These are phyloP conservation scores for Osmozyma mogii DNA, from an alignment of 805 yeast species.

Conservation along the genomic window DNA sequence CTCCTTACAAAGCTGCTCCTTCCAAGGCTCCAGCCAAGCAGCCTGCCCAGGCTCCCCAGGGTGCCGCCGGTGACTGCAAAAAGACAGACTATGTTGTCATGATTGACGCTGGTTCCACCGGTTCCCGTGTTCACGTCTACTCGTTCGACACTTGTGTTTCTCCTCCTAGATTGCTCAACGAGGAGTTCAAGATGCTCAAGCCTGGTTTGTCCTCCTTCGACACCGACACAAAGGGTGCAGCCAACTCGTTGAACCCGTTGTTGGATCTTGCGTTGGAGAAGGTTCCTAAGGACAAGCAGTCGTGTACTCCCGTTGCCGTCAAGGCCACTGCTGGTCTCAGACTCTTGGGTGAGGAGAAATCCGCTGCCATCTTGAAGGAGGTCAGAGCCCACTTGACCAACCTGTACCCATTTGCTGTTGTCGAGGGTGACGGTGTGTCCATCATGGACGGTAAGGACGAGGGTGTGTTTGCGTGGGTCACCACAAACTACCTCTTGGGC, in stretches of 20 bases:
- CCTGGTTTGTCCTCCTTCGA: slow-evolving; percentile 90
- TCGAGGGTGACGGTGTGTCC: slow-evolving; percentile 75
- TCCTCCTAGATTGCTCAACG: slow-evolving; percentile 75
- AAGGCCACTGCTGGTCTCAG: slow-evolving; percentile 98
- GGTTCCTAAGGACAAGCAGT: slow-evolving; percentile 65
- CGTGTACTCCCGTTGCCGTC: slow-evolving; percentile 90
- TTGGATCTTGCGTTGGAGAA: slow-evolving; percentile 64
- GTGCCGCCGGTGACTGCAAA: slow-evolving; percentile 14
- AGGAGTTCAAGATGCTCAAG: slow-evolving; percentile 78
- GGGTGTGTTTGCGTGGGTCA: slow-evolving; percentile 98
- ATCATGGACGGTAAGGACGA: slow-evolving; percentile 96
- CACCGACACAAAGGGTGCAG: slow-evolving; percentile 77
- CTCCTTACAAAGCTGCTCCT: background rate
- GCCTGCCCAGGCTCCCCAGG: slow-evolving; percentile 3
- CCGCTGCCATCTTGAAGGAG: slow-evolving; percentile 62
- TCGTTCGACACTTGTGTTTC: slow-evolving; percentile 79
- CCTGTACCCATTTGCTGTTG: slow-evolving; percentile 89
- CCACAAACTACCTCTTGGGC: slow-evolving; percentile 87
- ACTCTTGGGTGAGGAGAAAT: slow-evolving; percentile 67
- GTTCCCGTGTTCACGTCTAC: slow-evolving; percentile 92
- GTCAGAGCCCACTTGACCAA: slow-evolving; percentile 69
- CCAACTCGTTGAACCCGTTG: slow-evolving; percentile 79
- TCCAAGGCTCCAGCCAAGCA: slow-evolving; percentile 8
- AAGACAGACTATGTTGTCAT: slow-evolving; percentile 71
- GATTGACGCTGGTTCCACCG: slow-evolving; percentile 98